phyloP scores from a whole-genome alignment of 1,139 yeast genomes.

The Yamadazyma songkhlaensis region DNA sequence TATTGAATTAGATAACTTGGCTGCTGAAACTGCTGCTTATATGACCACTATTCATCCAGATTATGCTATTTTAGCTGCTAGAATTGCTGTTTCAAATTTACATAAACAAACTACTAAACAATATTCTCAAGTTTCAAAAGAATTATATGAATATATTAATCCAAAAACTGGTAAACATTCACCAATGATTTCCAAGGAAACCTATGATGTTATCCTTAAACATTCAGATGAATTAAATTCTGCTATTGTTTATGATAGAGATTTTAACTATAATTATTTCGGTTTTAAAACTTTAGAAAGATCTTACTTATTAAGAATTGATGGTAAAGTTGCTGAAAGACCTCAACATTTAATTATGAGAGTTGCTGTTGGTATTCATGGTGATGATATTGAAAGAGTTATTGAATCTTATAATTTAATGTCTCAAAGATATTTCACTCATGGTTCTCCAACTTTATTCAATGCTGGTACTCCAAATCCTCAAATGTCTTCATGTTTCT shows the following conservation, averaged over 20 bases:
- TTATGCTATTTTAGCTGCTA: slow-evolving; percentile 90
- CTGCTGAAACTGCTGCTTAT: slow-evolving; percentile 96
- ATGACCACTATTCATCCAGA: slow-evolving; percentile 98
- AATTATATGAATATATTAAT: slow-evolving; percentile 66
- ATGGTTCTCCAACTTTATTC: slow-evolving; percentile 86
- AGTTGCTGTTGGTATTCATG: slow-evolving; percentile 87
- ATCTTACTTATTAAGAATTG: slow-evolving; percentile 68
- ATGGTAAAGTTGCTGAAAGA: slow-evolving; percentile 79
- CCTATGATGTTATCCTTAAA: slow-evolving; percentile 59
- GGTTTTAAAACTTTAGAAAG: slow-evolving; percentile 88
- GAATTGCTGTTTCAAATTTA: slow-evolving; percentile 87
- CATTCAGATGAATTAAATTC: slow-evolving; percentile 73
- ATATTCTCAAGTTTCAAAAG: slow-evolving; percentile 74
- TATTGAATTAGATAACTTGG: slow-evolving; percentile 84
- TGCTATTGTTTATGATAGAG: slow-evolving; percentile 81
- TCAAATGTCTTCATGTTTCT: slow-evolving; percentile 86
- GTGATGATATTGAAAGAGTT: slow-evolving; percentile 65
- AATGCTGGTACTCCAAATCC: slow-evolving; percentile 89
- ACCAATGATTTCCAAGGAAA: slow-evolving; percentile 79
- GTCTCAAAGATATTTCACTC: slow-evolving; percentile 83
- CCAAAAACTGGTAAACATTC: slow-evolving; percentile 69
- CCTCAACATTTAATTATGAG: slow-evolving; percentile 91
- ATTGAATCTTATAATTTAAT: slow-evolving; percentile 79
- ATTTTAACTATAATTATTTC: slow-evolving; percentile 77
- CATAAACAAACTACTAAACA: slow-evolving; percentile 92